Percentiles rank a stretch among this genome's conserved stretches.
Conservation (phyloP, 2,329 filamentous ascomycete genomes). For the Cladorrhinum sp. region DNA sequence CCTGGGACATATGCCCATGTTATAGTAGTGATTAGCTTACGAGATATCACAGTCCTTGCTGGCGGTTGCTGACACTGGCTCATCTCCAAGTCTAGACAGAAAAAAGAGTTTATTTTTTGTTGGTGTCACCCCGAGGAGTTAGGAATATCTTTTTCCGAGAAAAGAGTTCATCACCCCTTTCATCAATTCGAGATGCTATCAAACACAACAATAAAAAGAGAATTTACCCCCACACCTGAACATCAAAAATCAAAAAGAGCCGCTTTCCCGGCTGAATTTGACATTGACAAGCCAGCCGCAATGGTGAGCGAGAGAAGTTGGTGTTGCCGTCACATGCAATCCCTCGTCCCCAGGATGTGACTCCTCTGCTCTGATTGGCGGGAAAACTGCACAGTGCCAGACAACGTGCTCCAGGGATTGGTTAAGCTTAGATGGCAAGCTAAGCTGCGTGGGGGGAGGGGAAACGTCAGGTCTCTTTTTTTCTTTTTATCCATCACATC, state of each 20-base stretch:
- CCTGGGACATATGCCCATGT: not conserved
- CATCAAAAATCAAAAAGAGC: not conserved
- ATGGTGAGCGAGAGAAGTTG: not conserved
- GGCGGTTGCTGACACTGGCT: no score
- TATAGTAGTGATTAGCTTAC: not conserved
- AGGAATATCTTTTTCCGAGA: no score
- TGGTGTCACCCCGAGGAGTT: no score
- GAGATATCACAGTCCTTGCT: no score
- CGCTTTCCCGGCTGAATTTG: constrained; percentile 1
- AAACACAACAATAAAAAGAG: not conserved
- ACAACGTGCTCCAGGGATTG: not conserved
- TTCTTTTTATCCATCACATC: not conserved
- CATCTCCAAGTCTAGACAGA: no score
- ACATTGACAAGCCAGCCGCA: not conserved
- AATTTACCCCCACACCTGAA: not conserved
- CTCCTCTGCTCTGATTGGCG: not conserved
- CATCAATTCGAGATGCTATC: no score
- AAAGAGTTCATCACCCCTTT: no score
- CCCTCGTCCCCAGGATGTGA: not conserved
- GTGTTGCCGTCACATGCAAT: not conserved
- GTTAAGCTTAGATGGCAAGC: not conserved
- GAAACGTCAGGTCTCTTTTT: not conserved
- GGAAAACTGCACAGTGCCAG: not conserved
- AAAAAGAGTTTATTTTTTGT: no score
- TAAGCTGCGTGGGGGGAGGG: not conserved